Evolutionary conservation across 805 yeast species (phyloP), one percentile per base, ranked within the genome.

Genomic region (Saccharomycopsis sp.): DNA sequence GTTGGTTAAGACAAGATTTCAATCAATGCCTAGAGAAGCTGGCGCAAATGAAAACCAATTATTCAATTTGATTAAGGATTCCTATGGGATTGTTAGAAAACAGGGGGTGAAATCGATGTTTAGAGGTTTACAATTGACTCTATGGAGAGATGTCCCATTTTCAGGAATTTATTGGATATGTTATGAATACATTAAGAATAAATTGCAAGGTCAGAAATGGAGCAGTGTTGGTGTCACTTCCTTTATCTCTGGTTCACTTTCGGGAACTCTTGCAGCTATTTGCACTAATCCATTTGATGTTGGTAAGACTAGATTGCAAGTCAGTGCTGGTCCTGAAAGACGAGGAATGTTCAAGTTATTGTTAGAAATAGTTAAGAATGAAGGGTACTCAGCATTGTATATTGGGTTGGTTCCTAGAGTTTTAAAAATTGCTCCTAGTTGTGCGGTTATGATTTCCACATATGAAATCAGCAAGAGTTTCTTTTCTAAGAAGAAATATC

Each of bases 91-190:
- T 55, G 64, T 86, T 4, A 59, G 64, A 31, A 49, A 58, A 1
- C 68, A 70, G 11, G 98, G 98, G 0, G 49, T 74, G 2, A 60
- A 64, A 2, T 72, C 87, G 0, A 60, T 93, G 16, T 93, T 88
- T 70, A 80, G 81, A 44, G 98, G 98, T 0, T 66, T 93, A 19
- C 79, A 83, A 33, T 71, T 93, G 32, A 93, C 98, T 0, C 69
- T 93, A 13, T 90, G 96, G 96, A 72, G 98, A 62, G 98, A 93
- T 60, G 97, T 90, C 0, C 98, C 98, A 1, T 93, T 93, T 60
- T 82, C 94, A 51, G 97, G 95, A 1, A 79, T 90, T 1, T 93
- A 93, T 62, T 93, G 98, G 98, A 76, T 86, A 8, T 73, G 82
- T 4, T 87, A 89, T 55, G 97, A 89, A 56, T 70, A 59, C 49